These are phyloP conservation scores for Mycena chlorophos DNA, from an alignment of 768 basidiomycete species.

Conservation along the genomic window DNA sequence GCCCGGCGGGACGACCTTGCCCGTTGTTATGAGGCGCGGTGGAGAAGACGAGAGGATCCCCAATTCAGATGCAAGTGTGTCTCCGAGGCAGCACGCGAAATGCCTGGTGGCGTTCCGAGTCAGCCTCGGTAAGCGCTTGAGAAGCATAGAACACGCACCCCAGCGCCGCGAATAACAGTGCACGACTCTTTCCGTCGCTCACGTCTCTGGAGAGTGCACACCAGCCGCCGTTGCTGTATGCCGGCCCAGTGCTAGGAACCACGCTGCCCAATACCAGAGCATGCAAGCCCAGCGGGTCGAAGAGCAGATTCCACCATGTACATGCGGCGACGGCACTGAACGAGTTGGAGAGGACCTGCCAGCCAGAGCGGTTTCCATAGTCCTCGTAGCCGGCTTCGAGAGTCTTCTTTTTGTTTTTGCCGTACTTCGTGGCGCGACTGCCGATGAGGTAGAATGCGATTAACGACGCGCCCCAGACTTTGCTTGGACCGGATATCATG, in stretches of 20 bases:
- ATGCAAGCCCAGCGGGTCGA: slow-evolving; percentile 45
- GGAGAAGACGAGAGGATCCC: slow-evolving; percentile 75
- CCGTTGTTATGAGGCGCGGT: slow-evolving; percentile 79
- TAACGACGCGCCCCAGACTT: slow-evolving; percentile 58
- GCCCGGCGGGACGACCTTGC: slow-evolving; percentile 74
- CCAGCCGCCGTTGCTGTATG: slow-evolving; percentile 51
- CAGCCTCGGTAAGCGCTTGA: not conserved
- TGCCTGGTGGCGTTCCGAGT: slow-evolving; percentile 50
- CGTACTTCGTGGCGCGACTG: slow-evolving; percentile 82
- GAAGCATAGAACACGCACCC: slow-evolving; percentile 48
- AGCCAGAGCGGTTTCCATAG: slow-evolving; percentile 70
- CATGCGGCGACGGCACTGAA: slow-evolving; percentile 60
- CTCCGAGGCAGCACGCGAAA: slow-evolving; percentile 86
- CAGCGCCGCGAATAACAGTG: slow-evolving; percentile 60
- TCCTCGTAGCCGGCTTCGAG: slow-evolving; percentile 80
- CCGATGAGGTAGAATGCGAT: slow-evolving; percentile 80
- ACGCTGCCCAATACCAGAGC: slow-evolving; percentile 30
- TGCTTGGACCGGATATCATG: slow-evolving; percentile 48
- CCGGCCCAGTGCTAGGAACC: slow-evolving; percentile 7
- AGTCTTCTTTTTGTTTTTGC: slow-evolving; percentile 69
- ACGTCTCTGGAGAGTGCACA: slow-evolving; percentile 56
- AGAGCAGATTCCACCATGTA: slow-evolving; percentile 63
- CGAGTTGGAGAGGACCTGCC: slow-evolving; percentile 86
- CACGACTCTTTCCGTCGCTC: slow-evolving; percentile 55
- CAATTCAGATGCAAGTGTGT: slow-evolving; percentile 91